Evolutionary conservation across 1,284 basidiomycete species (phyloP), one percentile per base, ranked within the genome.

Genomic region (Grifola frondosa): DNA sequence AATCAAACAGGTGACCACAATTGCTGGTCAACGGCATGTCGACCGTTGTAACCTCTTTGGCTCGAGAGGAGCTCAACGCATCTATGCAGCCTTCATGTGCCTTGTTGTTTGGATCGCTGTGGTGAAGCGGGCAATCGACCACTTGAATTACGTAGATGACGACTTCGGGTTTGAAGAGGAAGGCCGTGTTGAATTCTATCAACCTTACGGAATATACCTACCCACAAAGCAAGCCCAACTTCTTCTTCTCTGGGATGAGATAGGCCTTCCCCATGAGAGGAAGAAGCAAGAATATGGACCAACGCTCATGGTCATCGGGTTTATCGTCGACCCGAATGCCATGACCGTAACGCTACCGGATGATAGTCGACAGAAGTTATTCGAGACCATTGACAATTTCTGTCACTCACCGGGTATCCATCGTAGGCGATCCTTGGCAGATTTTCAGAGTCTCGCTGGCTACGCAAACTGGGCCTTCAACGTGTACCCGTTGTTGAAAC

Each of bases 401-500:
- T 24, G 31, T 13, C 19, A 46, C 50, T 4, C 26, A 26, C n/a
- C 30, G 15, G 44, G 54, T n/a, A 20, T 23, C 12, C 30, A 31
- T 6, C 45, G 48, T n/a, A 33, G 41, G 0, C 49, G 41, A 15
- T 29, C 54, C 12, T 45, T 66, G 3, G 38, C 53, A 0, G 55
- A 64, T 5, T 72, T 62, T 48, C 61, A 65, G 24, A 32, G 33
- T 0, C 22, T 71, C 0, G 54, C 61, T 4, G 66, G 70, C 0
- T 67, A 63, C 55, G 42, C 65, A 4, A 74, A 71, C 34, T 75
- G 71, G 70, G 55, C 55, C 0, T 52, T 75, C 1, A 74, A 70
- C 38, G 61, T 67, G 0, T 68, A 51, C 29, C 69, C 71, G 0
- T 39, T 65, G 0, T 43, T 69, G 0, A 54, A 58, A 0, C 69